Percentiles rank a stretch among this genome's conserved stretches.
These are phyloP conservation scores for Penicillium macrosclerotiorum DNA, from an alignment of 495 filamentous ascomycete genomes.

Conservation along the genomic window DNA sequence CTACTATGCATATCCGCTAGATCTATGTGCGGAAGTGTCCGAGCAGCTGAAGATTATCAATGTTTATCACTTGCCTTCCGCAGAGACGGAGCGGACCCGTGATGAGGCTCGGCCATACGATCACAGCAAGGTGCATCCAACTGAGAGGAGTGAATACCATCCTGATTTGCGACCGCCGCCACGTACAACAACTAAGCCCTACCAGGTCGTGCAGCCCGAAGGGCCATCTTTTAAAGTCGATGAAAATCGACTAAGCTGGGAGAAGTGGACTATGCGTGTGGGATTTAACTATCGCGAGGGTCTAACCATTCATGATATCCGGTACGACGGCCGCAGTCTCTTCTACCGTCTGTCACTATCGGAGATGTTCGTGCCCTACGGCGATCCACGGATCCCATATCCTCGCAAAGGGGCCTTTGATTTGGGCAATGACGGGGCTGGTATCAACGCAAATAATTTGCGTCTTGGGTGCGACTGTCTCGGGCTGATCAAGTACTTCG, in stretches of 20 bases:
- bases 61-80: constrained; percentile 37
- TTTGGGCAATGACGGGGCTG: constrained; percentile 65
- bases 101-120: constrained; percentile 24
- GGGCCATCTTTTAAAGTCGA: constrained; percentile 63
- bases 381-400: constrained; percentile 62
- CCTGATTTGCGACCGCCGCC: constrained; percentile 49
- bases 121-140: constrained; percentile 40
- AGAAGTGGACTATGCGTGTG: constrained; percentile 66
- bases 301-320: constrained; percentile 59
- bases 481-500: constrained; percentile 63
- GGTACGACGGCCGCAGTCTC: constrained; percentile 63
- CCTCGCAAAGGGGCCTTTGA: constrained; percentile 70
- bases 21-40: constrained; percentile 65
- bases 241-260: constrained; percentile 53
- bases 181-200: constrained; percentile 64
- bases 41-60: constrained; percentile 56
- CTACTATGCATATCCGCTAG: constrained; percentile 73
- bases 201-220: constrained; percentile 74
- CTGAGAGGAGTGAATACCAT: constrained; percentile 60
- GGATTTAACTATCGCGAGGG: constrained; percentile 66
- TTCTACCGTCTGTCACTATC: constrained; percentile 70
- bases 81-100: constrained; percentile 23
- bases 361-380: constrained; percentile 73
- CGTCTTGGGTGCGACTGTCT: constrained; percentile 60
- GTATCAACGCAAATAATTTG: constrained; percentile 66